phyloP scores from a whole-genome alignment of 1,284 basidiomycete genomes.

The Psilocybe mexicana region DNA sequence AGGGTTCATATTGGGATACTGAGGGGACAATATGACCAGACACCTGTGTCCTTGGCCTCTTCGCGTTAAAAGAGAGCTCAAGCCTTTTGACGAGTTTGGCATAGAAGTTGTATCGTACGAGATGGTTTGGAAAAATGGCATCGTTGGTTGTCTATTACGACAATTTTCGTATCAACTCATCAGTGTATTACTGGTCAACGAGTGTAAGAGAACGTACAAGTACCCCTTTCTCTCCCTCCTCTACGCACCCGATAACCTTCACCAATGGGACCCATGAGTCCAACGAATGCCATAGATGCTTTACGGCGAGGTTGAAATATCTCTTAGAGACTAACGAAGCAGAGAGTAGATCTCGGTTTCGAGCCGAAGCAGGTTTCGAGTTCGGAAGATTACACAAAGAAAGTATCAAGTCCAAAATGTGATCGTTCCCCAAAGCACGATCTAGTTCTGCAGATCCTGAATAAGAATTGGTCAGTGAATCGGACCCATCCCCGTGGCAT shows the following conservation, averaged over 20 bases:
- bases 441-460: background rate
- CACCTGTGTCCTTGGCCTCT: background rate
- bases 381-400: background rate
- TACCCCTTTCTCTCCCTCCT: background rate
- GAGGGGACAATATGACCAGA: background rate
- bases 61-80: background rate
- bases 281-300: background rate
- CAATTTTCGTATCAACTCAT: too few relatives aligned
- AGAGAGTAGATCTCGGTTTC: background rate
- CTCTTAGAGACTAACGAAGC: slow-evolving; percentile 1
- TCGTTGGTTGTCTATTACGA: background rate
- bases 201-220: background rate
- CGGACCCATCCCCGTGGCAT: background rate
- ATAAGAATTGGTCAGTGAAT: background rate
- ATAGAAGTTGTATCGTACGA: background rate
- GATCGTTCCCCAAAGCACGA: slow-evolving; percentile 1
- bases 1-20: background rate
- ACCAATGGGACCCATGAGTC: background rate
- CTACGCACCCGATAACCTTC: background rate
- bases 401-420: background rate
- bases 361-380: background rate
- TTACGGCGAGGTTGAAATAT: background rate
- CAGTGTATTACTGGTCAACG: background rate
- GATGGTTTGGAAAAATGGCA: background rate
- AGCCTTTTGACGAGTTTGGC: background rate